Conservation (phyloP, 164 flowering plant species). For the Piper longum region DNA sequence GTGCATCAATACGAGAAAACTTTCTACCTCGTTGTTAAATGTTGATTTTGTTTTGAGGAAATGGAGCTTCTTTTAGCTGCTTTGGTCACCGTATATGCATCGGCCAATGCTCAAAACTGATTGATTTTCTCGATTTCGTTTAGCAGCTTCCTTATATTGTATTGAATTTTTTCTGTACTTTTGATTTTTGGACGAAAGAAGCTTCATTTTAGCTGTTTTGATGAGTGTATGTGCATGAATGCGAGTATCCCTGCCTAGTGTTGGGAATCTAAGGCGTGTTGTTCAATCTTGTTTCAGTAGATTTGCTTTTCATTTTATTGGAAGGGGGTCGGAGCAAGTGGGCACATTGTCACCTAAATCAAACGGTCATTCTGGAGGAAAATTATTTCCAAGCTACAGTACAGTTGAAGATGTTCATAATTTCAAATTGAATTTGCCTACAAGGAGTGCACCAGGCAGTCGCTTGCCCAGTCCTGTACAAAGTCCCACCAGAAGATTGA, state of each 20-base stretch:
- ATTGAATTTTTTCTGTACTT: too few relatives aligned
- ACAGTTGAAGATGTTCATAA: slow-evolving; percentile 10
- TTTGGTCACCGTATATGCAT: background rate
- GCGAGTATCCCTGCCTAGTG: too few relatives aligned
- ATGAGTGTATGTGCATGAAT: too few relatives aligned
- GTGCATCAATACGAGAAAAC: background rate
- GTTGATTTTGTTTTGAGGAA: too few relatives aligned
- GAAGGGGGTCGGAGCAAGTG: slow-evolving; percentile 12
- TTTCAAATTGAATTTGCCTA: slow-evolving; percentile 22
- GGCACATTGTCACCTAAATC: slow-evolving; percentile 8
- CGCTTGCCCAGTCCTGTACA: slow-evolving; percentile 41
- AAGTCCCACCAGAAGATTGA: slow-evolving; percentile 39
- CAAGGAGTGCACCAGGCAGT: slow-evolving; percentile 50
- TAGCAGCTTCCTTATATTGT: too few relatives aligned
- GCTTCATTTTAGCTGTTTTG: too few relatives aligned
- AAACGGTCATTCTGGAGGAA: slow-evolving; percentile 9
- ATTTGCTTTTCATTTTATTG: slow-evolving; percentile 7
- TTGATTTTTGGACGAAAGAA: too few relatives aligned
- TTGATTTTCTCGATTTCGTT: too few relatives aligned
- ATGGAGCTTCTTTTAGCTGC: background rate
- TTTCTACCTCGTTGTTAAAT: too few relatives aligned
- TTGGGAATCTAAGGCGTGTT: too few relatives aligned
- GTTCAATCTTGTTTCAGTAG: slow-evolving; percentile 12
- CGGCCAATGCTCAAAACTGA: too few relatives aligned
- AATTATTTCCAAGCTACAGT: slow-evolving; percentile 12